These are phyloP conservation scores for Fagopyrum tataricum DNA, from an alignment of 148 eudicot species.

Conservation along the genomic window DNA sequence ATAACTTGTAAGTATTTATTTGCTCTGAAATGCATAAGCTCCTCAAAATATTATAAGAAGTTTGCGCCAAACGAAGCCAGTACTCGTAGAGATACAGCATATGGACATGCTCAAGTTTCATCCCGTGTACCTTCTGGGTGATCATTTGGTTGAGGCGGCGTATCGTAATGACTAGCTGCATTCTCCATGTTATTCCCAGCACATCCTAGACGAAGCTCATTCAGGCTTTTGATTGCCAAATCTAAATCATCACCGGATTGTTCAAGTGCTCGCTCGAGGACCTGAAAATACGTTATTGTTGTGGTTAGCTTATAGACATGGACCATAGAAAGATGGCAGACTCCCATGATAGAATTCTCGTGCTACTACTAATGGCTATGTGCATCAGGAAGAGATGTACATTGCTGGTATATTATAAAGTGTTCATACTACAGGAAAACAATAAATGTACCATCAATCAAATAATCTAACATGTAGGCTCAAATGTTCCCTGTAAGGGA, in stretches of 20 bases:
- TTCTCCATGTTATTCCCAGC: conserved; percentile 23
- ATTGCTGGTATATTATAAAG: neutral
- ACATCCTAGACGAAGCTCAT: conserved; percentile 61
- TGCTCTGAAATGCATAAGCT: neutral
- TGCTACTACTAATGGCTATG: neutral
- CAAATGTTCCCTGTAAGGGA: neutral
- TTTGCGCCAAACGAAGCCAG: neutral
- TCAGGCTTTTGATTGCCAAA: conserved; percentile 64
- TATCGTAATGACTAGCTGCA: conserved; percentile 25
- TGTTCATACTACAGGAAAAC: neutral
- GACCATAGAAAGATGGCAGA: neutral
- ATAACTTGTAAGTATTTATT: too few relatives aligned
- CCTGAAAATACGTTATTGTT: conserved; percentile 25
- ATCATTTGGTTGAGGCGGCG: conserved; percentile 24
- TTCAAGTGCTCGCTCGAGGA: conserved; percentile 67
- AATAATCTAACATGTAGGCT: neutral
- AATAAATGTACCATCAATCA: neutral
- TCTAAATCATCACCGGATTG: conserved; percentile 74
- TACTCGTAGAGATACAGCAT: neutral
- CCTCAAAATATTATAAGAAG: neutral
- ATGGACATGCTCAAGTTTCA: neutral
- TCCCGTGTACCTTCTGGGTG: conserved; percentile 25
- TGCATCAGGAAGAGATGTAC: neutral
- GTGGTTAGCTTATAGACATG: neutral
- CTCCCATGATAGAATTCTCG: neutral